phyloP scores from a whole-genome alignment of 805 yeast species.

The Metschnikowia baotianmanensis region DNA sequence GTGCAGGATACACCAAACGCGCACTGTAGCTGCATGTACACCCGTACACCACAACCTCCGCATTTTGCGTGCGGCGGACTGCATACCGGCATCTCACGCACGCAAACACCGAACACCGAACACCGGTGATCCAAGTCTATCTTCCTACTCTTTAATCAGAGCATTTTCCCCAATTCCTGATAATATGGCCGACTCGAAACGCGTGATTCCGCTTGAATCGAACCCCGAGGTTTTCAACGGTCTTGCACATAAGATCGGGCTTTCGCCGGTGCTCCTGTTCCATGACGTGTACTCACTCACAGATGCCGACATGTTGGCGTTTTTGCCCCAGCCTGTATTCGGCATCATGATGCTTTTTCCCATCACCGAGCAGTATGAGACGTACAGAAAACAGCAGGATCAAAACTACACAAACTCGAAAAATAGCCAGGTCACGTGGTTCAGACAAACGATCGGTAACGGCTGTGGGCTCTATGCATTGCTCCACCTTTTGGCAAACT shows the following conservation, averaged over 20 bases:
- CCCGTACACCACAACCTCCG: not conserved
- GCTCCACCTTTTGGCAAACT: slow-evolving; percentile 55
- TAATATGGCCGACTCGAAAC: slow-evolving; percentile 16
- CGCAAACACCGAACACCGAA: no score
- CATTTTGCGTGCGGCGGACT: not conserved
- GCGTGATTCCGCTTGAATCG: slow-evolving; percentile 84
- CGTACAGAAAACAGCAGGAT: slow-evolving; percentile 44
- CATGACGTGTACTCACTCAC: slow-evolving; percentile 83
- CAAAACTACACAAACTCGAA: no score
- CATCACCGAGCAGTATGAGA: slow-evolving; percentile 59
- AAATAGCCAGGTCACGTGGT: slow-evolving; percentile 76
- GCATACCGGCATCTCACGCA: no score
- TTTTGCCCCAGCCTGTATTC: slow-evolving; percentile 76
- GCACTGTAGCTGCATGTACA: not conserved
- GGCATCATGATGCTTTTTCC: slow-evolving; percentile 85
- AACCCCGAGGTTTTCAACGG: slow-evolving; percentile 80
- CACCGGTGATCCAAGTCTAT: not conserved
- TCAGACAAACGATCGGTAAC: slow-evolving; percentile 77
- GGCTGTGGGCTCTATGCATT: slow-evolving; percentile 94
- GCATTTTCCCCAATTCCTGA: not conserved
- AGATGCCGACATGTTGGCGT: slow-evolving; percentile 75
- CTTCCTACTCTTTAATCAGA: not conserved
- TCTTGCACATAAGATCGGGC: slow-evolving; percentile 67
- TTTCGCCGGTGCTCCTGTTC: slow-evolving; percentile 57
- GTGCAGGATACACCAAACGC: not conserved